A percentile compares a stretch with the other conserved stretches of the same genome.
Evolutionary conservation across 2,329 filamentous ascomycete genomes (phyloP).

Genomic region (Sporothrix globosa): DNA sequence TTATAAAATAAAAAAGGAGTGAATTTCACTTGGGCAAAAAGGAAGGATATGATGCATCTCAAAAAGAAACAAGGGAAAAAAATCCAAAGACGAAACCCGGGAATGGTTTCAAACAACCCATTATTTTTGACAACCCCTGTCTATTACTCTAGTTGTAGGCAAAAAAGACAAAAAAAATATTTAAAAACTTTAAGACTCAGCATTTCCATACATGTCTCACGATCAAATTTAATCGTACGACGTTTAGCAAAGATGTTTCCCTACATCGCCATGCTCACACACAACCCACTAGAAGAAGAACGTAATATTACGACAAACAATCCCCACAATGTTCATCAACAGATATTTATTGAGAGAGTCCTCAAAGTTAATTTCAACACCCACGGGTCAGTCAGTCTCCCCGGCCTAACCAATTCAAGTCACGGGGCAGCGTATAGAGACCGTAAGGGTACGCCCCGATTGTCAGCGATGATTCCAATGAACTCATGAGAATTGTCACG

Average conservation of each 20-base stretch:
- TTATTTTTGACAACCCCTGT: constrained; percentile 29
- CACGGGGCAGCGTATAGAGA: constrained; percentile 41
- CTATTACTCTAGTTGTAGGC: constrained; percentile 20
- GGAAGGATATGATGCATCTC: constrained; percentile 23
- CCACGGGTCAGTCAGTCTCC: constrained; percentile 27
- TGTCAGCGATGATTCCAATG: constrained; percentile 47
- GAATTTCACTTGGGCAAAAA: constrained; percentile 28
- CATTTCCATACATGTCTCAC: no score
- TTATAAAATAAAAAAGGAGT: constrained; percentile 28
- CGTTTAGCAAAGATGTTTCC: no score
- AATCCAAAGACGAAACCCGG: constrained; percentile 22
- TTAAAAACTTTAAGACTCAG: constrained; percentile 6
- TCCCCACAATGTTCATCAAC: not conserved
- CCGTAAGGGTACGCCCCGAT: constrained; percentile 42
- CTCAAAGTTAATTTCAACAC: not conserved
- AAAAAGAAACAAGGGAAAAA: constrained; percentile 30
- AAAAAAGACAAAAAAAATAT: constrained; percentile 27
- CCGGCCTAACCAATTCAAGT: constrained; percentile 41
- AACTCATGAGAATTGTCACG: constrained; percentile 47
- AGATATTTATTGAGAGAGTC: not conserved
- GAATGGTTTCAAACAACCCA: constrained; percentile 21
- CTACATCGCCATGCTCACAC: not conserved
- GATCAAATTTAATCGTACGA: no score
- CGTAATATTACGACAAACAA: no score
- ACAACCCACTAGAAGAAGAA: not conserved